Conservation (phyloP, 208 protist genomes). For the Trypanosoma vivax region DNA sequence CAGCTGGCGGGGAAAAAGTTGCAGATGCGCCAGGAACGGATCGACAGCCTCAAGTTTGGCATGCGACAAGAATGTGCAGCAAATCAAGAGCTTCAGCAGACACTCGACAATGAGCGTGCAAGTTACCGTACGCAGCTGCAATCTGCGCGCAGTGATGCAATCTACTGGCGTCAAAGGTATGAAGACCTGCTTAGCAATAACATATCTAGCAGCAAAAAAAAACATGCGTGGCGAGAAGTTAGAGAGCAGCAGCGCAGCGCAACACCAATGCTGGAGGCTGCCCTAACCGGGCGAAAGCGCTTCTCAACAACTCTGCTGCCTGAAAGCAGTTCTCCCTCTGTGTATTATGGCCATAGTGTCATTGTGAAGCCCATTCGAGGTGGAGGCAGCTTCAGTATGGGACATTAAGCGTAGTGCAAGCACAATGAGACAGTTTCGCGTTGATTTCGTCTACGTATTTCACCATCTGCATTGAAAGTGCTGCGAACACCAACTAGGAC, state of each 20-base stretch:
- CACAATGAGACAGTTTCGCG: too few relatives aligned
- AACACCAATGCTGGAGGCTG: slow-evolving; percentile 10
- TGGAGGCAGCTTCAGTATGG: not conserved
- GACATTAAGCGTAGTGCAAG: too few relatives aligned
- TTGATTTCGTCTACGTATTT: too few relatives aligned
- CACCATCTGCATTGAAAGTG: too few relatives aligned
- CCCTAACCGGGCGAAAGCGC: not conserved
- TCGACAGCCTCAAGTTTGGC: slow-evolving; percentile 62
- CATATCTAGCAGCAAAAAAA: not conserved
- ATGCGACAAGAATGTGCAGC: slow-evolving; percentile 47
- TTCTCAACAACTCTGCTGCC: too few relatives aligned
- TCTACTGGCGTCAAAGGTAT: slow-evolving; percentile 62
- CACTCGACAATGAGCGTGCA: slow-evolving; percentile 36
- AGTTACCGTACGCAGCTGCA: slow-evolving; percentile 26
- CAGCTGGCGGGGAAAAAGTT: slow-evolving; percentile 68
- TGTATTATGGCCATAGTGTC: slow-evolving; percentile 1
- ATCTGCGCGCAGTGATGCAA: slow-evolving; percentile 43
- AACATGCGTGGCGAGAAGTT: not conserved
- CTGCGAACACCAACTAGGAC: too few relatives aligned
- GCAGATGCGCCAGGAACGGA: slow-evolving; percentile 54
- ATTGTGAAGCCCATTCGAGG: slow-evolving; percentile 15
- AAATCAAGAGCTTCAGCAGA: slow-evolving; percentile 43
- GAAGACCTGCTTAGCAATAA: slow-evolving; percentile 37
- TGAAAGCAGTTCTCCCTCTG: not conserved
- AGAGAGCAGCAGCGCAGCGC: not conserved